Percentiles rank a stretch among this genome's conserved stretches.
These are phyloP conservation scores for Wickerhamiella occidentalis DNA, from an alignment of 805 yeast genomes.

Conservation along the genomic window DNA sequence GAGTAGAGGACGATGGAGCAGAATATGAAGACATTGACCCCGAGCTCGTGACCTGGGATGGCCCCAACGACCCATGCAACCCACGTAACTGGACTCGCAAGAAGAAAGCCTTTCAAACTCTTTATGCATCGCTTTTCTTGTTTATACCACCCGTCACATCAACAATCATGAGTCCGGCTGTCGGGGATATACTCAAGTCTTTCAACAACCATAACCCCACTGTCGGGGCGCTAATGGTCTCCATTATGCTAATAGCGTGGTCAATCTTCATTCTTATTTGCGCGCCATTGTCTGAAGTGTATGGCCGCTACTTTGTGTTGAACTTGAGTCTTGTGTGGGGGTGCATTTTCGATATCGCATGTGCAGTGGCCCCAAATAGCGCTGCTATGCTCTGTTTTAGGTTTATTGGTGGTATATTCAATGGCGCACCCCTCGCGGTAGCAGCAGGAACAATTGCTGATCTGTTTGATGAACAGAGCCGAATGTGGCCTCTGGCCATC, in stretches of 20 bases:
- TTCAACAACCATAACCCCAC: slow-evolving; percentile 34
- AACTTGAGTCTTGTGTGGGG: slow-evolving; percentile 40
- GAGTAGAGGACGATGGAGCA: slow-evolving; percentile 33
- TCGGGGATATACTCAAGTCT: slow-evolving; percentile 35
- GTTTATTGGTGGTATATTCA: slow-evolving; percentile 54
- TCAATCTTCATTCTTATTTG: slow-evolving; percentile 54
- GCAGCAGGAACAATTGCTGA: slow-evolving; percentile 63
- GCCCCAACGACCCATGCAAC: slow-evolving; percentile 44
- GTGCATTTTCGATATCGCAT: slow-evolving; percentile 35
- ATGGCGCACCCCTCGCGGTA: slow-evolving; percentile 54
- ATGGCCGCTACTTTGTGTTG: slow-evolving; percentile 49
- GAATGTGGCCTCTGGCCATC: slow-evolving; percentile 46
- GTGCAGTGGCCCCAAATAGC: slow-evolving; percentile 46
- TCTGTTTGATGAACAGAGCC: slow-evolving; percentile 38
- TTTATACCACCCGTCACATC: slow-evolving; percentile 52
- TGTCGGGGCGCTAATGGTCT: slow-evolving; percentile 43
- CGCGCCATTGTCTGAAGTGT: slow-evolving; percentile 57
- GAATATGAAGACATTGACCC: slow-evolving; percentile 48
- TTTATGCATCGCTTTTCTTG: slow-evolving; percentile 31
- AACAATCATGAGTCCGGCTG: slow-evolving; percentile 51
- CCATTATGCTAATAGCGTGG: slow-evolving; percentile 58
- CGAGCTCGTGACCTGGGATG: slow-evolving; percentile 57
- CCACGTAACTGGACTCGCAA: slow-evolving; percentile 50
- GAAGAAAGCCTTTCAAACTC: slow-evolving; percentile 29
- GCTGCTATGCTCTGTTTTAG: slow-evolving; percentile 48